Percentiles rank a stretch among this genome's conserved stretches.
These are phyloP conservation scores for Hyphopichia homilentoma DNA, from an alignment of 805 yeast species.

Conservation along the genomic window DNA sequence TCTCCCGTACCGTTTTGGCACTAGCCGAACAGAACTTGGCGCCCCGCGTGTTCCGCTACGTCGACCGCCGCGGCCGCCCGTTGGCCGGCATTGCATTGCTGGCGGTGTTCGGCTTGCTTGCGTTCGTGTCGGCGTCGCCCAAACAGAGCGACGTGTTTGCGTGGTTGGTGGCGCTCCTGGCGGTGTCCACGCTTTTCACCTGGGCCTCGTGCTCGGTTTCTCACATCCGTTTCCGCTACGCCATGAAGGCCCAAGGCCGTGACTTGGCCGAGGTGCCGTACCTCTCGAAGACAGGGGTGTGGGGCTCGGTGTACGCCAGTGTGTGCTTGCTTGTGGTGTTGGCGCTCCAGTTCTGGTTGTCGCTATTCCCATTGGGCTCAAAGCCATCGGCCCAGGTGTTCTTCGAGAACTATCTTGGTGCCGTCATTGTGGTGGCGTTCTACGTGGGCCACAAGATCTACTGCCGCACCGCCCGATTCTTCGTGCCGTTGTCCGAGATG, in stretches of 20 bases:
- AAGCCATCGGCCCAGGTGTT: constrained; percentile 37
- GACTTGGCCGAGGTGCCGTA: constrained; percentile 50
- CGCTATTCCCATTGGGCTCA: constrained; percentile 27
- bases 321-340: constrained; percentile 24
- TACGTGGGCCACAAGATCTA: constrained; percentile 52
- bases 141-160: constrained; percentile 31
- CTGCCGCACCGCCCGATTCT: constrained; percentile 31
- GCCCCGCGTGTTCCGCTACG: constrained; percentile 30
- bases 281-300: constrained; percentile 44
- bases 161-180: constrained; percentile 33
- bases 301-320: constrained; percentile 25
- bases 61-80: constrained; percentile 39
- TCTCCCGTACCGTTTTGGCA: constrained; percentile 37
- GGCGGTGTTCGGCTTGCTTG: constrained; percentile 33
- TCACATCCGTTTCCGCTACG: constrained; percentile 31
- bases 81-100: constrained; percentile 31
- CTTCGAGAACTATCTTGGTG: constrained; percentile 56
- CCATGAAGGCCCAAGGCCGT: constrained; percentile 33
- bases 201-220: constrained; percentile 33
- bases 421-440: constrained; percentile 40
- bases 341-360: constrained; percentile 32
- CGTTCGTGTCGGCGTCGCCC: constrained; percentile 40
- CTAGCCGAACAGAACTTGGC: constrained; percentile 40
- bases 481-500: constrained; percentile 43
- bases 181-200: constrained; percentile 33